Percentiles rank a stretch among this genome's conserved stretches.
phyloP scores from a whole-genome alignment of 768 basidiomycete species.

The Sarcodon aspratus region DNA sequence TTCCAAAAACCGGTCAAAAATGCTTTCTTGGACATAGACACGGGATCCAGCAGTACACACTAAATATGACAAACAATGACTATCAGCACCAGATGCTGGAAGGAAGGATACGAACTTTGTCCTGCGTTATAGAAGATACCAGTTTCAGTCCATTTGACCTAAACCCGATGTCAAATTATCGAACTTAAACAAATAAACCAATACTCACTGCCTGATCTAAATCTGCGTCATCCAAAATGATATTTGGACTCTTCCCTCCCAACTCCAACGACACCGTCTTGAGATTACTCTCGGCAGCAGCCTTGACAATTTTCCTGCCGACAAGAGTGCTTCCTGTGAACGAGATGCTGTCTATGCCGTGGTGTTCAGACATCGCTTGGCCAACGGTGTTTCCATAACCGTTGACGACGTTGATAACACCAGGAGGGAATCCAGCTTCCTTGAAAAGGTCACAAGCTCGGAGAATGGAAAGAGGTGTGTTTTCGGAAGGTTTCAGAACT shows the following conservation, averaged over 20 bases:
- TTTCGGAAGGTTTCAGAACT: conserved; percentile 74
- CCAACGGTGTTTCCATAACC: conserved; percentile 67
- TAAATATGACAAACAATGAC: conserved; percentile 30
- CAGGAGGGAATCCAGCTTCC: conserved; percentile 68
- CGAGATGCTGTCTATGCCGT: conserved; percentile 58
- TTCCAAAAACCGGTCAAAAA: conserved; percentile 60
- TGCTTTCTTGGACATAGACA: conserved; percentile 57
- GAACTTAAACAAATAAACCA: conserved; percentile 45
- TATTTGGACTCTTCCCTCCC: conserved; percentile 63
- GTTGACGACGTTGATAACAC: conserved; percentile 66
- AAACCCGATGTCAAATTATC: conserved; percentile 12
- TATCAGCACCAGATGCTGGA: neutral
- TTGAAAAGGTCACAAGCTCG: conserved; percentile 36
- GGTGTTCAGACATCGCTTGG: conserved; percentile 55
- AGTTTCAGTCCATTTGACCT: conserved; percentile 56
- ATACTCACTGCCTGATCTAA: conserved; percentile 50
- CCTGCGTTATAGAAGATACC: conserved; percentile 40
- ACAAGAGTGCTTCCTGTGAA: conserved; percentile 81
- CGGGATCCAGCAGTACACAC: conserved; percentile 64
- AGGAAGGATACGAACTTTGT: neutral
- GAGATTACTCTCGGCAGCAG: conserved; percentile 70
- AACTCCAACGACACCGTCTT: conserved; percentile 80
- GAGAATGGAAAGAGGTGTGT: conserved; percentile 62
- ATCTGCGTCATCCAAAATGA: conserved; percentile 69
- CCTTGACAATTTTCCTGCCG: conserved; percentile 72